phyloP scores from a whole-genome alignment of 2,329 filamentous ascomycete genomes.

The Pseudogymnoascus sp. region DNA sequence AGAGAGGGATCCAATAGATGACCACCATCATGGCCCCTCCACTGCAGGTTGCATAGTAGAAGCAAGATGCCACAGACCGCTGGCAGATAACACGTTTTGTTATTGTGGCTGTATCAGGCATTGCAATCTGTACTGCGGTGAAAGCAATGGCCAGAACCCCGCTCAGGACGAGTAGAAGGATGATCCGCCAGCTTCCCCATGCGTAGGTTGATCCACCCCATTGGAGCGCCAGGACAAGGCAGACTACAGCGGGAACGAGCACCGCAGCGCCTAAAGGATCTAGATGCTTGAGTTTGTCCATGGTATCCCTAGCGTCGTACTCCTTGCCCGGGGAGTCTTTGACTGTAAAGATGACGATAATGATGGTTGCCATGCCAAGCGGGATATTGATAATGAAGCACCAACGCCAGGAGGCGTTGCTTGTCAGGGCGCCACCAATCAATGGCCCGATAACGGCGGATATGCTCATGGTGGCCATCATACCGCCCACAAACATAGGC shows the following conservation, averaged over 20 bases:
- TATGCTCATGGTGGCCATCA: conserved; percentile 21
- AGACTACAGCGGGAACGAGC: conserved; percentile 26
- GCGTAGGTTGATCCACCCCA: conserved; percentile 39
- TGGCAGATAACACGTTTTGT: conserved; percentile 31
- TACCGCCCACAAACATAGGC: conserved; percentile 17
- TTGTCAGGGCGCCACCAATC: conserved; percentile 35
- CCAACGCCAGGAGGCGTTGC: conserved; percentile 28
- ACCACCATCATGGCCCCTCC: conserved; percentile 21
- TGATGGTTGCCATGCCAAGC: conserved; percentile 30
- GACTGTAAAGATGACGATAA: conserved; percentile 33
- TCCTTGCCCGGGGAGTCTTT: conserved; percentile 24
- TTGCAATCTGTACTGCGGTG: not conserved
- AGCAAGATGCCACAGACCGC: conserved; percentile 26
- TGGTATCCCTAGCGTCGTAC: conserved; percentile 32
- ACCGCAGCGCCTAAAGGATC: conserved; percentile 30
- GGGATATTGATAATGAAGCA: conserved; percentile 33
- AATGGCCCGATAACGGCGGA: conserved; percentile 25
- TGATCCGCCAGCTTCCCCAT: conserved; percentile 29
- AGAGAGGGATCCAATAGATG: conserved; percentile 37
- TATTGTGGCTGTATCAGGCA: conserved; percentile 25
- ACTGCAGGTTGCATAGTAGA: too few relatives aligned
- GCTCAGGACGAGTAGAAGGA: conserved; percentile 27
- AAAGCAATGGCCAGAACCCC: conserved; percentile 20
- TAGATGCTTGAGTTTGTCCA: conserved; percentile 31
- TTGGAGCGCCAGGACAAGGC: conserved; percentile 28